Evolutionary conservation across 176 grass and related monocot genomes (phyloP).

Genomic region (Lolium multiflorum): DNA sequence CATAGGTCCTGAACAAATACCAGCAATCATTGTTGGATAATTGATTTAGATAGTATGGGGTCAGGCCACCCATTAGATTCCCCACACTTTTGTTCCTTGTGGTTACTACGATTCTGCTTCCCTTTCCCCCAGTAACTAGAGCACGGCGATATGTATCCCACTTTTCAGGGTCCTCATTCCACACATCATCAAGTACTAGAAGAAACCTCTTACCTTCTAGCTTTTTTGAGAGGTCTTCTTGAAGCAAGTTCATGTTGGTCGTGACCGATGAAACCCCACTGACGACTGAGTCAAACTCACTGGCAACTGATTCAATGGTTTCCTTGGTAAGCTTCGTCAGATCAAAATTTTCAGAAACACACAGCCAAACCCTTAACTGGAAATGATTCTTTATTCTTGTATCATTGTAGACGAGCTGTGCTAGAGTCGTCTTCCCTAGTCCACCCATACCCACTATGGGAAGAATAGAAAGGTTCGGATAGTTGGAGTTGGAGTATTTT

Average conservation of each 20-base stretch:
- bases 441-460: constrained; percentile 89
- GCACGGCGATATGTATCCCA: constrained; percentile 65
- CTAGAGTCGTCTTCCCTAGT: constrained; percentile 76
- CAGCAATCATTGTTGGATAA: constrained; percentile 73
- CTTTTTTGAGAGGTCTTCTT: constrained; percentile 67
- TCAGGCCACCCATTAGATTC: constrained; percentile 51
- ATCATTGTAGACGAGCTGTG: constrained; percentile 78
- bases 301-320: constrained; percentile 66
- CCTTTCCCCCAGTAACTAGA: constrained; percentile 46
- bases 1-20: constrained; percentile 76
- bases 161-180: constrained; percentile 74
- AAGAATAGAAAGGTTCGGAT: constrained; percentile 42
- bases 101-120: constrained; percentile 78
- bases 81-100: constrained; percentile 68
- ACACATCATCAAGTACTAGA: constrained; percentile 86
- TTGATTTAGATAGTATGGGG: constrained; percentile 57
- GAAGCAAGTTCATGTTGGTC: constrained; percentile 71
- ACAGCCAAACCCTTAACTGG: constrained; percentile 68
- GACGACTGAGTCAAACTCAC: constrained; percentile 50
- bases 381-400: constrained; percentile 67
- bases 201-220: constrained; percentile 69
- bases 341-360: constrained; percentile 82
- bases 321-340: constrained; percentile 72
- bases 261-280: constrained; percentile 42
- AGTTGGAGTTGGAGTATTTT: constrained; percentile 20